phyloP scores from a whole-genome alignment of 108 stramenopile genomes.

The Fragilariopsis cylindrus region DNA sequence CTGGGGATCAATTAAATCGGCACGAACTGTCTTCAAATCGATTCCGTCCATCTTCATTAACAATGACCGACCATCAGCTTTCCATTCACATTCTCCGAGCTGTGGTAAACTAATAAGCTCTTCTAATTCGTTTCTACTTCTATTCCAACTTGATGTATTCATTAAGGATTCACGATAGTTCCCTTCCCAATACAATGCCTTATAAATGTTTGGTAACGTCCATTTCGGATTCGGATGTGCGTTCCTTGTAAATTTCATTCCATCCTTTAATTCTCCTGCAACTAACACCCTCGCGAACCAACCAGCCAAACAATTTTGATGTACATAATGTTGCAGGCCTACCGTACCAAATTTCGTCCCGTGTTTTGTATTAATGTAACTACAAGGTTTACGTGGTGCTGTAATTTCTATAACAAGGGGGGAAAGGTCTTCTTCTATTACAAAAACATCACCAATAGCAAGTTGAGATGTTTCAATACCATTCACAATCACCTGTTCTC shows the following conservation, averaged over 20 bases:
- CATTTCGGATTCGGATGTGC: conserved; percentile 38
- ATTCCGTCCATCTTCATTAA: conserved; percentile 2
- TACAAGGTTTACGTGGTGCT: conserved; percentile 30
- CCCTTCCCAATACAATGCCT: conserved; percentile 31
- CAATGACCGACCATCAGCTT: conserved; percentile 8
- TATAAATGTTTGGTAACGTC: conserved; percentile 26
- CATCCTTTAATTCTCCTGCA: conserved; percentile 28
- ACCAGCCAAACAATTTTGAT: conserved; percentile 21
- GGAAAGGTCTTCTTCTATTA: conserved; percentile 19
- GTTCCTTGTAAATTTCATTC: conserved; percentile 22
- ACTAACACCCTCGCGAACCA: conserved; percentile 39
- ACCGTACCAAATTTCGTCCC: conserved; percentile 18
- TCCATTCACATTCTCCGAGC: conserved; percentile 40
- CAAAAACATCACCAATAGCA: conserved; percentile 46
- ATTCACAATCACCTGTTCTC: conserved; percentile 37
- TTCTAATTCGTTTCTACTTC: conserved; percentile 23
- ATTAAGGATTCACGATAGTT: not conserved
- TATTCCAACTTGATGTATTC: conserved; percentile 22
- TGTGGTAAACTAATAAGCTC: conserved; percentile 25
- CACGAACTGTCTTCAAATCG: conserved; percentile 8
- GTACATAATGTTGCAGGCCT: conserved; percentile 19
- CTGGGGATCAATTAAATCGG: conserved; percentile 3
- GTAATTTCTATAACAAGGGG: conserved; percentile 34
- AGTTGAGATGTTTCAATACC: conserved; percentile 16
- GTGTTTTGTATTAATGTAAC: conserved; percentile 28